Percentiles rank a stretch among this genome's conserved stretches.
Conservation (phyloP, 345 rosid species). For the Pseudoturritis turrita region DNA sequence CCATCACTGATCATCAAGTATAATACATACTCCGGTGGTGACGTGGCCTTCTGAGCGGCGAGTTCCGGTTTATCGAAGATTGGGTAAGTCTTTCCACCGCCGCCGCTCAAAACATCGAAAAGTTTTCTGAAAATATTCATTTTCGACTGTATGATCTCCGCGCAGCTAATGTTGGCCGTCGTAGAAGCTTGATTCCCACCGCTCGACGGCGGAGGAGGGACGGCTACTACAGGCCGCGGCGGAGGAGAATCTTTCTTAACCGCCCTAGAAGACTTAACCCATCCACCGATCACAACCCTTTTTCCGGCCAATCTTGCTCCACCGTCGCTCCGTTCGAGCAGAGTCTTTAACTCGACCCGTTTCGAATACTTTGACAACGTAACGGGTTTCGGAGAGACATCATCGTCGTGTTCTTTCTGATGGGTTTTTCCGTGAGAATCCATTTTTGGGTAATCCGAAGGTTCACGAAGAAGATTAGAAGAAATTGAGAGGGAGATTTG, state of each 20-base stretch:
- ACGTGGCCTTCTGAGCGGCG: constrained; percentile 20
- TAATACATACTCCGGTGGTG: constrained; percentile 26
- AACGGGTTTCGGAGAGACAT: neutral
- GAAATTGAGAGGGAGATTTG: neutral
- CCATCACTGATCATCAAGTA: constrained; percentile 68
- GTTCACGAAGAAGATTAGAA: neutral
- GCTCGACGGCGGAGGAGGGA: neutral
- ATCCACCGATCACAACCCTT: constrained; percentile 74
- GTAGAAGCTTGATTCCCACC: constrained; percentile 14
- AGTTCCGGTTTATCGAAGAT: constrained; percentile 43
- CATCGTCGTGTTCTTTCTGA: neutral
- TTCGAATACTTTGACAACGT: constrained; percentile 49
- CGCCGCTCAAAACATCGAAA: constrained; percentile 51
- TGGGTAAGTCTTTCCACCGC: constrained; percentile 35
- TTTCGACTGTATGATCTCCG: constrained; percentile 62
- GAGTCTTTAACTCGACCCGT: constrained; percentile 52
- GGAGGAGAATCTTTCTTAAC: constrained; percentile 38
- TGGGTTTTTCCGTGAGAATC: constrained; percentile 17
- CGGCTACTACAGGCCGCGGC: neutral
- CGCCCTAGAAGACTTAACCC: constrained; percentile 80
- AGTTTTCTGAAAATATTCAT: constrained; percentile 61
- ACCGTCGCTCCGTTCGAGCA: constrained; percentile 44
- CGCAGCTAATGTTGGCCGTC: constrained; percentile 37
- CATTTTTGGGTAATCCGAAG: constrained; percentile 19
- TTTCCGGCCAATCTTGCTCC: constrained; percentile 43